Evolutionary conservation across 2,329 filamentous ascomycete species (phyloP).

Genomic region (Mycosphaerelloides madeirae): DNA sequence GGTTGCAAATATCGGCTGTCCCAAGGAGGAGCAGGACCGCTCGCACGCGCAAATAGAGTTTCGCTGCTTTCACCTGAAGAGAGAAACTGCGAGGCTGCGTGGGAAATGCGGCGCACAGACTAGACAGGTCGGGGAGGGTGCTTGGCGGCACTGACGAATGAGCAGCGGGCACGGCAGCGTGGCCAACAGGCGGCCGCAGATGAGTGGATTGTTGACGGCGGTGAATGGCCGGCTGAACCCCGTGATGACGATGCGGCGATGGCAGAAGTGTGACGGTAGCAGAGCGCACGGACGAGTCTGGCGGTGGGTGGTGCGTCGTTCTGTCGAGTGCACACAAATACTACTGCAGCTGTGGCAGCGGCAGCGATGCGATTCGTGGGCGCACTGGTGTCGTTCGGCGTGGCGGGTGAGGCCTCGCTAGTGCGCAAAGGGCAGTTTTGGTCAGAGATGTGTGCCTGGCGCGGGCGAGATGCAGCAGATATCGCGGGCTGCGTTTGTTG

Average conservation of each 20-base stretch:
- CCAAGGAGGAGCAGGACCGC: too few relatives aligned
- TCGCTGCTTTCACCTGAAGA: neutral
- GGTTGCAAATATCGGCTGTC: slow-evolving; percentile 9
- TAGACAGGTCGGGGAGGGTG: neutral
- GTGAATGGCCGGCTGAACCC: slow-evolving; percentile 16
- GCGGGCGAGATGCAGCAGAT: neutral
- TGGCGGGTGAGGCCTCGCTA: neutral
- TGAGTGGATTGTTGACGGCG: neutral
- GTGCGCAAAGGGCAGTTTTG: slow-evolving; percentile 6
- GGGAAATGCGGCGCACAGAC: too few relatives aligned
- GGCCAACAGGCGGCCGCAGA: slow-evolving; percentile 1
- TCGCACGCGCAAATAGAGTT: slow-evolving; percentile 13
- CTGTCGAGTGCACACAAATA: neutral
- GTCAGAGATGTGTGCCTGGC: neutral
- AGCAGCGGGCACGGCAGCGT: slow-evolving; percentile 13
- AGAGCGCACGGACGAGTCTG: slow-evolving; percentile 12
- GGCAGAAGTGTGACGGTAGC: slow-evolving; percentile 3
- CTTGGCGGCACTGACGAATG: slow-evolving; percentile 15
- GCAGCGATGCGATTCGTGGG: too few relatives aligned
- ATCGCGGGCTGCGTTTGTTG: neutral
- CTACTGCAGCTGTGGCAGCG: too few relatives aligned
- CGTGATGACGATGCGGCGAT: slow-evolving; percentile 7
- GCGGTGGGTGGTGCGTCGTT: neutral
- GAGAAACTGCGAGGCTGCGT: too few relatives aligned
- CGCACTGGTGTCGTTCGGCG: too few relatives aligned